phyloP scores from a whole-genome alignment of 192 early-diverging fungal genomes.

The Gamsiella multidivaricata region DNA sequence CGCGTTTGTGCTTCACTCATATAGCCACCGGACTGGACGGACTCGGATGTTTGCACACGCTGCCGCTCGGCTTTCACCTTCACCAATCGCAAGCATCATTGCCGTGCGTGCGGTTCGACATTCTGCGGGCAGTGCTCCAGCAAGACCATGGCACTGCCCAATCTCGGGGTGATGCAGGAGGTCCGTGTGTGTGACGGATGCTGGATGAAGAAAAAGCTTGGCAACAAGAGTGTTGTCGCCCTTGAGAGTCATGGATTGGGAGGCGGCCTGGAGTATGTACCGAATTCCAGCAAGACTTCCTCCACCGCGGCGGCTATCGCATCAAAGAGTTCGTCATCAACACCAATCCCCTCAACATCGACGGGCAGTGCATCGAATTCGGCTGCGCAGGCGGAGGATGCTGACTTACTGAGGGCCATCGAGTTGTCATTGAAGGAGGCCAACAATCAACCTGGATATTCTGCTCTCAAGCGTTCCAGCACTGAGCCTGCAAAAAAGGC shows the following conservation, averaged over 20 bases:
- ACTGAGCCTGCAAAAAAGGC: conserved; percentile 19
- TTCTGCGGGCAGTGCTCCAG: conserved; percentile 95
- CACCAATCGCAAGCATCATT: conserved; percentile 98
- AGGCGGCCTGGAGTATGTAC: conserved; percentile 59
- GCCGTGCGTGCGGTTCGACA: conserved; percentile 96
- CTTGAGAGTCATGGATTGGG: conserved; percentile 49
- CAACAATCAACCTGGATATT: conserved; percentile 65
- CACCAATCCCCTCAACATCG: conserved; percentile 21
- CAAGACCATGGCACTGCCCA: conserved; percentile 86
- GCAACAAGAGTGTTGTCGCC: conserved; percentile 44
- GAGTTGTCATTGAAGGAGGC: conserved; percentile 88
- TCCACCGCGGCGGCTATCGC: conserved; percentile 3
- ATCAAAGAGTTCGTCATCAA: background rate
- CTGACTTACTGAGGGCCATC: conserved; percentile 92
- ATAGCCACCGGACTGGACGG: conserved; percentile 97
- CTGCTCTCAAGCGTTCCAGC: conserved; percentile 30
- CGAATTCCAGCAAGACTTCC: conserved; percentile 2
- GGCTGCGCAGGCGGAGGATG: conserved; percentile 74
- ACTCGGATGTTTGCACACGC: conserved; percentile 92
- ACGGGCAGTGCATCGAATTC: conserved; percentile 6
- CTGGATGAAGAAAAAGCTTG: conserved; percentile 70
- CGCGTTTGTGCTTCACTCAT: background rate
- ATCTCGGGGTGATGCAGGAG: conserved; percentile 86
- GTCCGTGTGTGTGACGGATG: conserved; percentile 98
- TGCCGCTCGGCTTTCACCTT: conserved; percentile 93